A percentile compares a stretch with the other conserved stretches of the same genome.
phyloP scores from a whole-genome alignment of 2,329 filamentous ascomycete species.

The Meredithiella fracta region DNA sequence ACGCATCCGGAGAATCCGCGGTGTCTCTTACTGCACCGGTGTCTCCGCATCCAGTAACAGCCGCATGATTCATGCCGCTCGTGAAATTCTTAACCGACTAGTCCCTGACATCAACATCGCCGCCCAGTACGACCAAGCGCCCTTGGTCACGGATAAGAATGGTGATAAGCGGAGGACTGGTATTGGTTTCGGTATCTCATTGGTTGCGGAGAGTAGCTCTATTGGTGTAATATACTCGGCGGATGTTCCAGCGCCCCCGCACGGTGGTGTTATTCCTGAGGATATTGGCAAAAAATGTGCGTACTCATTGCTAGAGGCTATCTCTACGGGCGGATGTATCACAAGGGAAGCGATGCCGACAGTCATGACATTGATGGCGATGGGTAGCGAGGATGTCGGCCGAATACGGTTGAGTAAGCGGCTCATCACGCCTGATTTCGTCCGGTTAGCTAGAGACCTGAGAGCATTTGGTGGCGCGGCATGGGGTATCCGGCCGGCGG shows the following conservation, averaged over 20 bases:
- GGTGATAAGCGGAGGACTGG: constrained; percentile 53
- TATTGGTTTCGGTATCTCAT: constrained; percentile 76
- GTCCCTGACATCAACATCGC: constrained; percentile 84
- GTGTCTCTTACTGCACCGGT: constrained; percentile 85
- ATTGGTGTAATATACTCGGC: constrained; percentile 71
- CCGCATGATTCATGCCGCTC: constrained; percentile 80
- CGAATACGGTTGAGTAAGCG: constrained; percentile 67
- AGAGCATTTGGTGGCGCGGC: constrained; percentile 77
- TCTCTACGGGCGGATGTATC: constrained; percentile 69
- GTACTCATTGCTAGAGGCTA: constrained; percentile 70
- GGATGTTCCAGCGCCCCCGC: constrained; percentile 58
- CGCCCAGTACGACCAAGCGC: constrained; percentile 55
- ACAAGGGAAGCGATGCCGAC: constrained; percentile 54
- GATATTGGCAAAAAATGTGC: constrained; percentile 81
- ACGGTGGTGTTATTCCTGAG: constrained; percentile 71
- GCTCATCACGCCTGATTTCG: constrained; percentile 62
- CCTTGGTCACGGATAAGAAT: constrained; percentile 32
- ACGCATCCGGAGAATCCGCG: constrained; percentile 71
- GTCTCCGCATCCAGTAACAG: constrained; percentile 87
- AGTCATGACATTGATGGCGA: constrained; percentile 81
- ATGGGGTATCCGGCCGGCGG: constrained; percentile 72
- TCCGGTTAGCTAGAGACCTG: constrained; percentile 70
- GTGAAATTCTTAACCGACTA: constrained; percentile 73
- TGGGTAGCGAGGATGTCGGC: constrained; percentile 93
- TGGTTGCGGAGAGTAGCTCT: constrained; percentile 84